These are phyloP conservation scores for Sordariomycetes sp. DNA, from an alignment of 2,329 filamentous ascomycete species.

Conservation along the genomic window DNA sequence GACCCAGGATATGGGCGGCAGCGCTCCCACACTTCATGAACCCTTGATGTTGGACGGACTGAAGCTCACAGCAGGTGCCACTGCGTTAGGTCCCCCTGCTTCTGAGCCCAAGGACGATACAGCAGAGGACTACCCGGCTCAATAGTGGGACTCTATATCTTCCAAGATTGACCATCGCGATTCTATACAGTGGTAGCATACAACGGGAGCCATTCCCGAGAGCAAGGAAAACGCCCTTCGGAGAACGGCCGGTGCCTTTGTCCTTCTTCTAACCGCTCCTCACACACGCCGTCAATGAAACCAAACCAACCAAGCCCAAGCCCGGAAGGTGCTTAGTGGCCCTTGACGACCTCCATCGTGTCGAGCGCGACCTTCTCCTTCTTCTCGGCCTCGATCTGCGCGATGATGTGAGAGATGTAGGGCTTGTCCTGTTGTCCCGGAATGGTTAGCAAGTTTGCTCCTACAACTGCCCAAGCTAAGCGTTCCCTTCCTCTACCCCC, in stretches of 20 bases:
- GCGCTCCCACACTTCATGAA: too few relatives aligned
- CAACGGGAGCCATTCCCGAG: neutral
- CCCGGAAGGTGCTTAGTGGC: conserved; percentile 20
- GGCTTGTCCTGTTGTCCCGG: conserved; percentile 28
- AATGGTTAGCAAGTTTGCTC: neutral
- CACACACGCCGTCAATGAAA: neutral
- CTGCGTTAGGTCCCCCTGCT: too few relatives aligned
- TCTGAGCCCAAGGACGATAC: too few relatives aligned
- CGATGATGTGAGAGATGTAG: conserved; percentile 40
- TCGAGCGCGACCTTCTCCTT: conserved; percentile 40
- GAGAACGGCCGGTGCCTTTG: neutral
- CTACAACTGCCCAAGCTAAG: neutral
- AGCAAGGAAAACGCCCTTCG: neutral
- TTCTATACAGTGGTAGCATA: conserved; percentile 1
- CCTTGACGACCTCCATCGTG: conserved; percentile 34
- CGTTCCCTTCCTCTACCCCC: neutral
- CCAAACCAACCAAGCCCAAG: neutral
- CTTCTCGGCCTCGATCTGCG: conserved; percentile 32
- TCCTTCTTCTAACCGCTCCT: neutral
- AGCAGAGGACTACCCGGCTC: too few relatives aligned
- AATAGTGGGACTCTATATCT: neutral
- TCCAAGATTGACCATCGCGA: neutral
- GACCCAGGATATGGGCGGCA: too few relatives aligned
- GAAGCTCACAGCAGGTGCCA: too few relatives aligned
- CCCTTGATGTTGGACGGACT: too few relatives aligned